Evolutionary conservation across 768 basidiomycete species (phyloP).

Genomic region (Boletus subcaerulescens): DNA sequence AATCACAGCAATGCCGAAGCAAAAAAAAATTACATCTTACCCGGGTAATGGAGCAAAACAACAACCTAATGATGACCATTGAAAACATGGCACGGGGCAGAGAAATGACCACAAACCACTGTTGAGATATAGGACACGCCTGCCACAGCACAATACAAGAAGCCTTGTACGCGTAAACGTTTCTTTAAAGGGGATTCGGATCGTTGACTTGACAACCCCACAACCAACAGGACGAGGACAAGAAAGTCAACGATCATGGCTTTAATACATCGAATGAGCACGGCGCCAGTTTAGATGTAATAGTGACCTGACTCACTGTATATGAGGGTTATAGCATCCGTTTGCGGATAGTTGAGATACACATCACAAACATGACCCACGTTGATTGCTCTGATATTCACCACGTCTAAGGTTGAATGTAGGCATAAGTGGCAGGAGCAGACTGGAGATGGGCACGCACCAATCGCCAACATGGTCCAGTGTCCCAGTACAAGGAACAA

Average conservation of each 20-base stretch:
- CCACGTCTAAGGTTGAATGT: constrained; percentile 5
- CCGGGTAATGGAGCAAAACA: not conserved
- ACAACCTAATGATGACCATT: constrained; percentile 4
- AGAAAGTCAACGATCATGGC: constrained; percentile 18
- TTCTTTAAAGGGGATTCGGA: constrained; percentile 14
- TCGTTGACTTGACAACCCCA: constrained; percentile 12
- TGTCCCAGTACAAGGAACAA: constrained; percentile 16
- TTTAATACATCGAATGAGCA: constrained; percentile 1
- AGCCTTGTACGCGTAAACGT: constrained; percentile 17
- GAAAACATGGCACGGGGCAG: not conserved
- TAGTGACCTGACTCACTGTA: constrained; percentile 12
- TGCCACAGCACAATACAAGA: constrained; percentile 12
- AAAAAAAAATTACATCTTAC: constrained; percentile 3
- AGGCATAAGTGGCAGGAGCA: not conserved
- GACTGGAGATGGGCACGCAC: constrained; percentile 4
- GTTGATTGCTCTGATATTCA: not conserved
- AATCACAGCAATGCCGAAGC: not conserved
- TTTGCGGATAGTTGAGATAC: not conserved
- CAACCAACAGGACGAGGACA: constrained; percentile 14
- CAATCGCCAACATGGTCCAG: constrained; percentile 10
- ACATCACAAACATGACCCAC: not conserved
- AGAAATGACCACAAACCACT: not conserved
- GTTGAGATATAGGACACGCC: constrained; percentile 14
- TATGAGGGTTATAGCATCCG: not conserved
- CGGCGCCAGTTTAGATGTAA: not conserved